Base-by-base conservation (phyloP, 2,329 filamentous ascomycete genomes). In the Aureobasidium leucospermi region DNA sequence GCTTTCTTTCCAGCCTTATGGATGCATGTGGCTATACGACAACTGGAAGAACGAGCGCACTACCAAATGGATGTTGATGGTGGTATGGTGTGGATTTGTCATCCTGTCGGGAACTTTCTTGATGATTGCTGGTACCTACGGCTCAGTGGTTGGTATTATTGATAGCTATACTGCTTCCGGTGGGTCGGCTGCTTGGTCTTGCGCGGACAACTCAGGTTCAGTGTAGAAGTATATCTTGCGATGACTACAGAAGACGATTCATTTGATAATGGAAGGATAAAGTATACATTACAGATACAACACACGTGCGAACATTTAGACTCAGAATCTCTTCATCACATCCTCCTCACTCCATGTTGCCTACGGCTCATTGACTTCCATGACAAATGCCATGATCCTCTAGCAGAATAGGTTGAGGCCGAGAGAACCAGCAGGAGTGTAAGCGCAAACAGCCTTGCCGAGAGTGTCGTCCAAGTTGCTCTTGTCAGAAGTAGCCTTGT, bases 121-220 rank as follows among this genome's bases (percentile, higher is more conserved):
- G 8, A 78, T 74, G 69, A 64, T 78, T 47, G 73, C 69, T 4
- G 77, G 76, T 1, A 78, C 76, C 0, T 79, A 78, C 51, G 76
- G 75, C 0, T 75, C 75, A 0, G 65, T 79, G 6, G 66, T 75
- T 7, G 68, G 65, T 3, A 76, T 78, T 36, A 70, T 75, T 6
- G 67, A 73, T 6, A 66, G 67, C 1, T 75, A 78, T 58, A 65
- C 67, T n/a, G 62, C 62, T 4, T 65, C 65, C 4, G 72, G 70
- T 1, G 74, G 73, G 0, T 72, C 74, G 2, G 65, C 66, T 1
- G 74, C 74, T 0, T 78, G 74, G 69, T 74, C 75, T 1, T 79
- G 75, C 51, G 72, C 71, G 0, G 75, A 79, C 52, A 78, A 78
- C 67, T 76, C 75, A 4, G 63, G 63, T 34, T 64, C 63, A 16